Evolutionary conservation across 108 stramenopile species (phyloP).

Genomic region (Discostella pseudostelligera): DNA sequence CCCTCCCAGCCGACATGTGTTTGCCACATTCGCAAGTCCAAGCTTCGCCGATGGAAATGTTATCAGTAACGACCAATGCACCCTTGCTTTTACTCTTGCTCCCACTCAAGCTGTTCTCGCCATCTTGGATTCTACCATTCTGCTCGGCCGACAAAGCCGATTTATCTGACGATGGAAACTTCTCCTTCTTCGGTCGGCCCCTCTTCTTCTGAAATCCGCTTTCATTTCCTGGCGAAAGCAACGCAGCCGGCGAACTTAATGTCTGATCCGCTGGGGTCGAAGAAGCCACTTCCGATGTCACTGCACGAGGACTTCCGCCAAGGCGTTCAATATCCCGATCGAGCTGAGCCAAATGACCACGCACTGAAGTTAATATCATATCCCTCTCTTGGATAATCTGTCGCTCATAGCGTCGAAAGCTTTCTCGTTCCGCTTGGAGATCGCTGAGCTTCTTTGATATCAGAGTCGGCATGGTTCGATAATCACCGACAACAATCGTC

Average conservation of each 20-base stretch:
- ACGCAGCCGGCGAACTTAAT: background rate
- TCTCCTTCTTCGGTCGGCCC: background rate
- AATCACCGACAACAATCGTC: background rate
- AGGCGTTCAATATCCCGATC: conserved; percentile 24
- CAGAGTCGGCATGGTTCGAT: conserved; percentile 11
- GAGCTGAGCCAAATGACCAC: conserved; percentile 15
- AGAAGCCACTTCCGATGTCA: too few relatives aligned
- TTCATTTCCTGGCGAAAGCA: background rate
- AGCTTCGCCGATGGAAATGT: background rate
- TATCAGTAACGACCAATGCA: background rate
- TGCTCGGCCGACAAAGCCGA: conserved; percentile 9
- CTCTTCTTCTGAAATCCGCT: background rate
- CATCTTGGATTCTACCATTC: background rate
- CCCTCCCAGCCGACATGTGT: conserved; percentile 6
- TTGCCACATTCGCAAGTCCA: conserved; percentile 31
- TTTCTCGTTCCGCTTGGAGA: conserved; percentile 16
- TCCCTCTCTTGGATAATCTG: conserved; percentile 23
- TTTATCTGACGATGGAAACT: conserved; percentile 6
- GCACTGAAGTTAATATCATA: conserved; percentile 18
- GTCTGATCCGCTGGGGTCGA: conserved; percentile 8
- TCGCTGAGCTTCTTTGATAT: conserved; percentile 11
- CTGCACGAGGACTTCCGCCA: conserved; percentile 25
- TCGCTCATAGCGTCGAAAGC: conserved; percentile 9
- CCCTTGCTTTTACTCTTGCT: conserved; percentile 5
- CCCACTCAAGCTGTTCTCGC: background rate